Conservation (phyloP, 2,329 filamentous ascomycete genomes). For the Trichoderma guizhouense region DNA sequence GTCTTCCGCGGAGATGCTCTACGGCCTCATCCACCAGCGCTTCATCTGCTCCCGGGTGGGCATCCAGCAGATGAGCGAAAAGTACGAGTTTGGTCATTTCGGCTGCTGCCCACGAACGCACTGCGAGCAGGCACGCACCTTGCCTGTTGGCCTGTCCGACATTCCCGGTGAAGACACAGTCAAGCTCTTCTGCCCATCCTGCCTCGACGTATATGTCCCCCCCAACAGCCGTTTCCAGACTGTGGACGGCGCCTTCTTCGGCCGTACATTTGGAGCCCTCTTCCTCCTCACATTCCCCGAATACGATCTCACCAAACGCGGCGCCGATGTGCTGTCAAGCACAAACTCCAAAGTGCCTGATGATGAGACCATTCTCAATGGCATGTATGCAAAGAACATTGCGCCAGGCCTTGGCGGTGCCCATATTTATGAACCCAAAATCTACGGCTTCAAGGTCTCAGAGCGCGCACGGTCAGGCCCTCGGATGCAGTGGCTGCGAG, state of each 20-base stretch:
- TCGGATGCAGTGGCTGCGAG: conserved; percentile 93
- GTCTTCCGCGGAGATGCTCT: conserved; percentile 95
- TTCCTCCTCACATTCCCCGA: conserved; percentile 99
- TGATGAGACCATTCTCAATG: conserved; percentile 67
- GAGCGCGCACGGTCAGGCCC: conserved; percentile 87
- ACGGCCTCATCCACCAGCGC: conserved; percentile 95
- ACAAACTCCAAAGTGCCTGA: conserved; percentile 34
- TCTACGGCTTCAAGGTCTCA: conserved; percentile 94
- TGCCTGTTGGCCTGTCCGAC: conserved; percentile 91
- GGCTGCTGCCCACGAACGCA: conserved; percentile 91
- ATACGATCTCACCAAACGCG: conserved; percentile 77
- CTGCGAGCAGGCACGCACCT: conserved; percentile 84
- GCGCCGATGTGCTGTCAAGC: conserved; percentile 53
- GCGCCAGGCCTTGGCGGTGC: conserved; percentile 78
- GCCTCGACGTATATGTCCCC: conserved; percentile 93
- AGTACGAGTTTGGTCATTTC: conserved; percentile 96
- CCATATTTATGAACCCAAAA: conserved; percentile 89
- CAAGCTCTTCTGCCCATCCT: conserved; percentile 96
- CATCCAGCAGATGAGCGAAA: conserved; percentile 99
- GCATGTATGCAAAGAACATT: conserved; percentile 81
- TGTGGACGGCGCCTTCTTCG: conserved; percentile 97
- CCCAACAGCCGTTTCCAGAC: conserved; percentile 97
- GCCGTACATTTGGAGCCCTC: conserved; percentile 91
- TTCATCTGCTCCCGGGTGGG: conserved; percentile 96
- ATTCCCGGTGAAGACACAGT: conserved; percentile 96